Conservation (phyloP, 805 yeast species). For the Lachancea waltii region DNA sequence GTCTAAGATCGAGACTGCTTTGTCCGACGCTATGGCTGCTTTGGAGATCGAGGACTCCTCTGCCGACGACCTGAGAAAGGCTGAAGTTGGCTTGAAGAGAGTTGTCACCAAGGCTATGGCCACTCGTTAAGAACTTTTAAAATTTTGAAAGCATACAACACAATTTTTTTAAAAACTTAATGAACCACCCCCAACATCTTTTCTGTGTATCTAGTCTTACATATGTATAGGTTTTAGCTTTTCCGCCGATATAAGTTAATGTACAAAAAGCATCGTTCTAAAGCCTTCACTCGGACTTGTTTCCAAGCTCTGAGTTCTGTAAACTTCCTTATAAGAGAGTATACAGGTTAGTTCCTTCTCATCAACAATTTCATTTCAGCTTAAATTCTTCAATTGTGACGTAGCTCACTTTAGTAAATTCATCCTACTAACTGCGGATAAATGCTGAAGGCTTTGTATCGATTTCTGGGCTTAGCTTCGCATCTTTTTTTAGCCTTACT, state of each 20-base stretch:
- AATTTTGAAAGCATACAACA: slow-evolving; percentile 1
- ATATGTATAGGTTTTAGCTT: slow-evolving; percentile 13
- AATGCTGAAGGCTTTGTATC: no score
- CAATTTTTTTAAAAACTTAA: slow-evolving; percentile 4
- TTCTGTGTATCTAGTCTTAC: slow-evolving; percentile 12
- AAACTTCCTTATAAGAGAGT: no score
- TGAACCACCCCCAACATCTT: slow-evolving; percentile 7
- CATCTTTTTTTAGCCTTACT: no score
- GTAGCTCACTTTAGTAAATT: no score
- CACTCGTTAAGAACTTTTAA: slow-evolving; percentile 63
- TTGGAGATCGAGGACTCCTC: slow-evolving; percentile 93
- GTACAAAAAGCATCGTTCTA: slow-evolving; percentile 9
- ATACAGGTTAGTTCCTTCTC: no score
- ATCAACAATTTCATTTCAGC: no score
- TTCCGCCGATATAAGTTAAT: slow-evolving; percentile 10
- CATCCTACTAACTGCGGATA: no score
- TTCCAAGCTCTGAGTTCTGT: no score
- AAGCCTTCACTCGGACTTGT: no score
- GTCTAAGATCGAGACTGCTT: slow-evolving; percentile 96
- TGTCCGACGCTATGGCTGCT: slow-evolving; percentile 97
- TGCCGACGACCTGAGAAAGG: slow-evolving; percentile 98
- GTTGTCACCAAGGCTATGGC: slow-evolving; percentile 99
- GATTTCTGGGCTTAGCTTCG: no score
- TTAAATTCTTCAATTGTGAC: no score
- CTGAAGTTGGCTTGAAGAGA: slow-evolving; percentile 98